phyloP scores from a whole-genome alignment of 1,284 basidiomycete species.

The Phylloboletellus chloephorus region DNA sequence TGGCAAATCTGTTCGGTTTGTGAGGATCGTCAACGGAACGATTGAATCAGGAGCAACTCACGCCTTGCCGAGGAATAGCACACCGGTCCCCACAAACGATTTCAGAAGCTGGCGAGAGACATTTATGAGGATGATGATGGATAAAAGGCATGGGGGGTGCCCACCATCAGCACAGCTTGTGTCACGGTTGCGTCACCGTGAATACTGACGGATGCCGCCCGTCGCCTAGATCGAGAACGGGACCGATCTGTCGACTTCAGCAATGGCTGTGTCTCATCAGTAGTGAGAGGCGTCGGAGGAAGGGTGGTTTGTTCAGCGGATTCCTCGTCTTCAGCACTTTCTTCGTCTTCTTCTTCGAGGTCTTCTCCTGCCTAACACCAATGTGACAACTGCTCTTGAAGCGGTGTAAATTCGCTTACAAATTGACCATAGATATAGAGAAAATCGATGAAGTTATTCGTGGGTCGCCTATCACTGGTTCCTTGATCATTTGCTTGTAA shows the following conservation, averaged over 20 bases:
- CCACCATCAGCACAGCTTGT: slow-evolving; percentile 87
- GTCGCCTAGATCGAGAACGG: slow-evolving; percentile 50
- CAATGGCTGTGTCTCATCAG: slow-evolving; percentile 44
- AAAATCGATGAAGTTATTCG: slow-evolving; percentile 90
- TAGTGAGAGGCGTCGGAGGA: slow-evolving; percentile 17
- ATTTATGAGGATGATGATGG: slow-evolving; percentile 8
- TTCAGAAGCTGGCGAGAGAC: slow-evolving; percentile 68
- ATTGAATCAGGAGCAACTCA: slow-evolving; percentile 25
- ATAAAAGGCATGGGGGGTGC: slow-evolving; percentile 20
- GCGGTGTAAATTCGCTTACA: slow-evolving; percentile 46
- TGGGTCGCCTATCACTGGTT: slow-evolving; percentile 56
- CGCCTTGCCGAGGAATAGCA: slow-evolving; percentile 94
- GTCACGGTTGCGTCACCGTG: slow-evolving; percentile 83
- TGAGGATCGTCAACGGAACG: slow-evolving; percentile 7
- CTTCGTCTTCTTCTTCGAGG: slow-evolving; percentile 80
- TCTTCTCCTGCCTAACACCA: slow-evolving; percentile 81
- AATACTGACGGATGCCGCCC: slow-evolving; percentile 50
- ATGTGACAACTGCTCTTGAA: slow-evolving; percentile 3
- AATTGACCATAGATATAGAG: slow-evolving; percentile 92
- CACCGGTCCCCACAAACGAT: slow-evolving; percentile 94
- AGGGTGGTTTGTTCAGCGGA: slow-evolving; percentile 25
- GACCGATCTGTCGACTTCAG: slow-evolving; percentile 29
- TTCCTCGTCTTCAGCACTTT: slow-evolving; percentile 46
- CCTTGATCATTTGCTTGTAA: slow-evolving; percentile 67
- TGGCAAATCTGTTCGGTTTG: slow-evolving; percentile 69